Base-by-base conservation (phyloP, 139 green algal genomes). In the Asterochloris sp. region DNA sequence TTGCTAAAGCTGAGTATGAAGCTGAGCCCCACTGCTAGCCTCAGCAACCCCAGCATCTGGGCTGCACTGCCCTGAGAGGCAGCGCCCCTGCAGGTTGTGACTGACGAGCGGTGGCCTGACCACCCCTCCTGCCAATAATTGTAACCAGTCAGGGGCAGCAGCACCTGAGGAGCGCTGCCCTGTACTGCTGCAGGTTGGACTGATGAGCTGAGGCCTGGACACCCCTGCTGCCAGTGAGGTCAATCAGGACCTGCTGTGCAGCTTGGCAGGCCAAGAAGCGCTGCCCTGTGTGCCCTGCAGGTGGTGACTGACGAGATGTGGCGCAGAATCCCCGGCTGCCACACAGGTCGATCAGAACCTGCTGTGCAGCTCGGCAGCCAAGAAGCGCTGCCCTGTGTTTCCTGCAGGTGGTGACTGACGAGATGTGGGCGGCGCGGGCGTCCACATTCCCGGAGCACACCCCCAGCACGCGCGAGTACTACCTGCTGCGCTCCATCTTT, bases 381-480 rank as follows among this genome's bases (percentile, higher is more conserved):
- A 69, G 14, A 16, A 24, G 63, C 66, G 66, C 17, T 54, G 38
- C 38, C 38, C 38, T 54, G 66, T 54, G n/a, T 71, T 2, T 4
- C 2, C 19, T 74, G n/a, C 80, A 85, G 78, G 83, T 93, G 27
- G 88, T 96, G 54, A 92, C 84, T 14, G 91, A 95, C 69, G 91
- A 91, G 66, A 86, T 92, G 86, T 95, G 90, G 85, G 88, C 85
- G 23, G 77, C 80, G 15, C 79, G 90, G 12, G 78, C 81, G 1
- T 63, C 87, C 73, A 78, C 92, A 63, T 98, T 96, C 89, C 95
- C 95, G 10, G 89, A 93, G 71, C 89, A 97, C 89, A 93, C 95
- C 10, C 96, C 96, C 12, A 88, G 87, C 83, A 98, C 92, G 62
- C 94, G 95, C 80, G 96, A 99, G 89, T 96, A 96, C 81, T 98